These are phyloP conservation scores for Waitea zeae DNA, from an alignment of 1,284 basidiomycete species.

Conservation along the genomic window DNA sequence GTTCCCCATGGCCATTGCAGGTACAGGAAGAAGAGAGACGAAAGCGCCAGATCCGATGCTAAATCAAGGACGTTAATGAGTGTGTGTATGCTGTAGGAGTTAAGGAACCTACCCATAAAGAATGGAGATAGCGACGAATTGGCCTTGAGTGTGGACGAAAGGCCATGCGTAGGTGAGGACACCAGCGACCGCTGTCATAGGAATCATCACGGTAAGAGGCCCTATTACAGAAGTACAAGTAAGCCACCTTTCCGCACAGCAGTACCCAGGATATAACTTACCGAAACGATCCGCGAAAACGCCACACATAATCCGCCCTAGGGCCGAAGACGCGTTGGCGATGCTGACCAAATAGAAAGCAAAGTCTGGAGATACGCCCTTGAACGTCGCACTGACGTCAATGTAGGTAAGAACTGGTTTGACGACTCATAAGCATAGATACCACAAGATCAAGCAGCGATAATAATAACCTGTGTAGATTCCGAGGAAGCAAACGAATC, in stretches of 20 bases:
- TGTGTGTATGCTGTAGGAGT: not conserved
- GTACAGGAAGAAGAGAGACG: slow-evolving; percentile 32
- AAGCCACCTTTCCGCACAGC: too few species aligned
- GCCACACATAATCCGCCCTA: slow-evolving; percentile 23
- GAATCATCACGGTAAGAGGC: slow-evolving; percentile 35
- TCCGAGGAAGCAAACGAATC: slow-evolving; percentile 33
- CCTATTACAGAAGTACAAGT: slow-evolving; percentile 18
- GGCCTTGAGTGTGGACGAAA: slow-evolving; percentile 21
- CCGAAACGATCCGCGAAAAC: slow-evolving; percentile 21
- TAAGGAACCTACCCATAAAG: slow-evolving; percentile 26
- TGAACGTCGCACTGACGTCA: slow-evolving; percentile 20
- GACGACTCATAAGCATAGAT: too few species aligned
- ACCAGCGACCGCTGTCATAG: slow-evolving; percentile 28
- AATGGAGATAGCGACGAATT: slow-evolving; percentile 26
- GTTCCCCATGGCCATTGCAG: slow-evolving; percentile 41
- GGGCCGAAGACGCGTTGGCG: slow-evolving; percentile 22
- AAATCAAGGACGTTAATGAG: not conserved
- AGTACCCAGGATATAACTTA: slow-evolving; percentile 8
- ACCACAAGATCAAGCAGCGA: too few species aligned
- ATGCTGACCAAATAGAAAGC: slow-evolving; percentile 31
- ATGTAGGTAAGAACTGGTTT: slow-evolving; percentile 36
- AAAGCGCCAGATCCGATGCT: slow-evolving; percentile 39
- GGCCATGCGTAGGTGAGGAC: slow-evolving; percentile 43
- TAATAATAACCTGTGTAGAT: too few species aligned
- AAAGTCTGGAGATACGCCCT: slow-evolving; percentile 18